Evolutionary conservation across 129 eudicot species (phyloP).

Genomic region (Tagetes patula): DNA sequence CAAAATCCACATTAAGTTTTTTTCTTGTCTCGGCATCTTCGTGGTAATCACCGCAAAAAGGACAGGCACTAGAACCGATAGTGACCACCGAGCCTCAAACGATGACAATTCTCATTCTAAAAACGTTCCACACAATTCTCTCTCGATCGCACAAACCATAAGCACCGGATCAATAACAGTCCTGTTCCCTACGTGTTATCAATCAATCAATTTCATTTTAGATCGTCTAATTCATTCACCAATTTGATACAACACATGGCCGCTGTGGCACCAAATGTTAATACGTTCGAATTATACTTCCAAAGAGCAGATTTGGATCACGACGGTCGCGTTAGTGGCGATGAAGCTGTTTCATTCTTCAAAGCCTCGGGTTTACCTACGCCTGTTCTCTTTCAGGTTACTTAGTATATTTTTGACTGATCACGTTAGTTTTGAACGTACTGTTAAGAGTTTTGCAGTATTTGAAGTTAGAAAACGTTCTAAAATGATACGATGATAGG

Average conservation of each 20-base stretch:
- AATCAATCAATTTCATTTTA: background rate
- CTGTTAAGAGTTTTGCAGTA: background rate
- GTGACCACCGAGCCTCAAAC: too few relatives aligned
- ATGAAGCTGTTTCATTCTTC: constrained; percentile 68
- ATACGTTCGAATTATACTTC: constrained; percentile 70
- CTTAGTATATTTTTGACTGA: background rate
- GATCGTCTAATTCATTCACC: constrained; percentile 1
- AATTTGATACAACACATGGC: constrained; percentile 43
- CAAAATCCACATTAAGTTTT: too few relatives aligned
- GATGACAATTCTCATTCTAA: too few relatives aligned
- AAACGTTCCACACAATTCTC: constrained; percentile 10
- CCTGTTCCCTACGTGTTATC: background rate
- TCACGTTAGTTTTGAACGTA: background rate
- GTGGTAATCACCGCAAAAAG: too few relatives aligned
- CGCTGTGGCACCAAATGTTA: constrained; percentile 43
- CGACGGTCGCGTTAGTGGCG: constrained; percentile 70
- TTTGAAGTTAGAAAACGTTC: background rate
- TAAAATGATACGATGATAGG: too few relatives aligned
- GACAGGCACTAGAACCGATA: too few relatives aligned
- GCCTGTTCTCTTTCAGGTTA: constrained; percentile 80
- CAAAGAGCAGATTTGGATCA: constrained; percentile 74
- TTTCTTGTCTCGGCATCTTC: too few relatives aligned
- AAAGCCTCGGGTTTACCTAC: constrained; percentile 59
- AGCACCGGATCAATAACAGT: background rate
- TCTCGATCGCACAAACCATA: constrained; percentile 21